Percentiles rank a stretch among this genome's conserved stretches.
These are phyloP conservation scores for Ophiostoma quercus DNA, from an alignment of 2,329 filamentous ascomycete genomes.

Conservation along the genomic window DNA sequence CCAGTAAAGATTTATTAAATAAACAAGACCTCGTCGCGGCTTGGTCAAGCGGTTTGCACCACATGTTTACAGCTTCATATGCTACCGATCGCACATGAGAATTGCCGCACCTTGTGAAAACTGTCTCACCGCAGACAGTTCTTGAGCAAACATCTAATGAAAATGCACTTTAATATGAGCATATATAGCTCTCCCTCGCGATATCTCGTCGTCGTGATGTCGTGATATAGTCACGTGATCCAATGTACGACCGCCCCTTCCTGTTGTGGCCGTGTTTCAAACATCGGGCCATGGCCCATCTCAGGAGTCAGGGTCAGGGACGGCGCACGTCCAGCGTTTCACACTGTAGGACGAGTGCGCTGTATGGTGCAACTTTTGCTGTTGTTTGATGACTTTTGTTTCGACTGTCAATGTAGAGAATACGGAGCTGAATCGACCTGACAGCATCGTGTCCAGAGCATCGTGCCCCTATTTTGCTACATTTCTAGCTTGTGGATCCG, in stretches of 20 bases:
- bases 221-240: neutral
- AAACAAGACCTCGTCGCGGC: too few species aligned
- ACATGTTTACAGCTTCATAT: neutral
- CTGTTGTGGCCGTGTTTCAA: constrained; percentile 4
- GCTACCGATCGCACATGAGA: too few species aligned
- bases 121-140: neutral
- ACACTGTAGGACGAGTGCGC: neutral
- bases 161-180: neutral
- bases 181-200: neutral
- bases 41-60: too few species aligned
- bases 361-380: neutral
- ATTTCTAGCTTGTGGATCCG: neutral
- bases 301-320: constrained; percentile 7
- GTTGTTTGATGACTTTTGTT: neutral
- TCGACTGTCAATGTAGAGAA: neutral
- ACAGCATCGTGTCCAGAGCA: neutral
- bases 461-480: neutral
- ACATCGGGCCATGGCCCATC: neutral
- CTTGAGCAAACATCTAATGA: too few species aligned
- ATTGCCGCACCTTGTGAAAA: too few species aligned
- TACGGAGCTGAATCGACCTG: neutral
- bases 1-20: too few species aligned
- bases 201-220: neutral
- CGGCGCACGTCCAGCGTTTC: constrained; percentile 6
- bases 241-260: neutral